Evolutionary conservation across 2,329 filamentous ascomycete species (phyloP), one percentile per base, ranked within the genome.

Genomic region (Penicillium occitanis): DNA sequence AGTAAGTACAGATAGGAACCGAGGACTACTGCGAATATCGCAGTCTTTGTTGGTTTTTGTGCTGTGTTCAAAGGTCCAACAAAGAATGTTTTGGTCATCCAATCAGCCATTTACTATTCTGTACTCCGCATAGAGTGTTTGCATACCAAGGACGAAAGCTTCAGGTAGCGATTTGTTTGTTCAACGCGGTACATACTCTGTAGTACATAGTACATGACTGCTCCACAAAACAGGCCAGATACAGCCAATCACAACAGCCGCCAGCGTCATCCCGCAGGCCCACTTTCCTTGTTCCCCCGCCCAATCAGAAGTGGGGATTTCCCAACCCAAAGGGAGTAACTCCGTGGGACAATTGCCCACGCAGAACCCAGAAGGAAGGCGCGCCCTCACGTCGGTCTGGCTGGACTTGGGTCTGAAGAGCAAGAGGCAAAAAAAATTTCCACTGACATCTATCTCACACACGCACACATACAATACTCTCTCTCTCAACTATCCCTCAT

Each of bases 271-370:
- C 33, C 57, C 37, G 30, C 25, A 19, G 3, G 3, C 46, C 63
- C 63, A 61, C 63, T 65, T 60, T n/a, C 44, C 58, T 46, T 3
- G 22, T n/a, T 44, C 37, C 63, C 63, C 7, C 17, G 33, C 8
- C 63, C 63, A 65, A 64, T 64, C 22, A 59, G 40, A 28, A 19
- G 53, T 28, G 17, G 3, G 8, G 1, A 35, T 46, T 60, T 6
- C 13, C 40, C 10, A 46, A 25, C 17, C 42, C 42, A 33, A 44
- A 48, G 17, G 58, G 37, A 22, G 42, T 28, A 30, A 30, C 57
- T 14, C 30, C 30, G n/a, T 37, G 51, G 30, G 17, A 46, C 42
- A 42, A 8, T 14, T 25, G 30, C 33, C 33, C n/a, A n/a, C 30
- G 11, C 25, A 25, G 25, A 25, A 25, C 0, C 25, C 57, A 44